Base-by-base conservation (phyloP, 179 eudicot genomes). In the Monotropa hypopitys region DNA sequence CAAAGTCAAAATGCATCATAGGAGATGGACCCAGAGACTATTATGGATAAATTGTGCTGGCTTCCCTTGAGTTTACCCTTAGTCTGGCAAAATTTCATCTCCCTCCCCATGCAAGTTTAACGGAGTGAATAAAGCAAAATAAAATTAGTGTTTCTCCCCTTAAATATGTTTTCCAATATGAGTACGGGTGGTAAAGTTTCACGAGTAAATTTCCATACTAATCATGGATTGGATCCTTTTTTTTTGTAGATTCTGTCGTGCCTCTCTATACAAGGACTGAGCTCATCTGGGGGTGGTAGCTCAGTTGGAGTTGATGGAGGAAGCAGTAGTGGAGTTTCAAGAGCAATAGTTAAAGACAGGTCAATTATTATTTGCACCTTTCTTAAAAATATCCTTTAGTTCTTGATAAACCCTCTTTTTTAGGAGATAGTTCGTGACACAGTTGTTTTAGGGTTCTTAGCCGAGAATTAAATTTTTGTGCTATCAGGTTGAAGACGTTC, bases 291-390 rank as follows among this genome's bases (percentile, higher is more conserved):
- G 12, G 89, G 88, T 65, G 84, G 88, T 23, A 83, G 81, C 78
- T 86, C 90, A 76, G 84, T 80, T 78, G 79, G 82, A 42, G 85
- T 18, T 78, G 99, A 91, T 80, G 95, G 95, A 49, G 93, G 88
- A 85, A 95, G 88, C 75, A 94, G 99, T 77, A 95, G 97, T 67
- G 99, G 99, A 70, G 97, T 82, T 61, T 95, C 99, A 35, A 90
- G 97, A 85, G 87, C 89, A 72, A 62, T 91, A 75, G 85, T 93
- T 5, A 93, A 93, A 76, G 99, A 95, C 79, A 92, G 91, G 99
- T 92, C 23, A 13, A 28, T 61, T 30, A 67, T 32, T n/a, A 54
- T 18, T 40, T 23, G 12, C 2, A 65, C 71, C 70, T 45, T 46
- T 76, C 21, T 35, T 66, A 53, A 20, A n/a, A 21, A 21, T 69